phyloP scores from a whole-genome alignment of 192 early-diverging fungal genomes.

The Dimargaris cristalligena region DNA sequence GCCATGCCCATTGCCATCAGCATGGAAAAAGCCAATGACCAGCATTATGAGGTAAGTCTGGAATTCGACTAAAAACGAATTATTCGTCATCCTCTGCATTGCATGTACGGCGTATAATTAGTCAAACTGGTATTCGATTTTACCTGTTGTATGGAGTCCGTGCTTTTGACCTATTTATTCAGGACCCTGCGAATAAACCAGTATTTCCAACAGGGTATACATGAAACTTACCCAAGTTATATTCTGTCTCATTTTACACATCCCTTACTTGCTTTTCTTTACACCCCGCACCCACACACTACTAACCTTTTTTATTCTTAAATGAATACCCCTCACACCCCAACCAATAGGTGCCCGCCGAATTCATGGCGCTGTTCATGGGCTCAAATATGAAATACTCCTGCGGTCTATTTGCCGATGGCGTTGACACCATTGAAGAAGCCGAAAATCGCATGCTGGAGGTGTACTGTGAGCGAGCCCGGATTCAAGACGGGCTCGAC shows the following conservation, averaged over 20 bases:
- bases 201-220: too few relatives aligned
- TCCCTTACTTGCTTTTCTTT: too few relatives aligned
- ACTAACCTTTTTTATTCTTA: too few relatives aligned
- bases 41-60: constrained; percentile 40
- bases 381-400: constrained; percentile 44
- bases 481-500: constrained; percentile 32
- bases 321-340: too few relatives aligned
- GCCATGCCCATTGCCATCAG: constrained; percentile 27
- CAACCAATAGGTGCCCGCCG: constrained; percentile 30
- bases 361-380: constrained; percentile 32
- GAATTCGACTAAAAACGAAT: background rate
- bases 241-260: too few relatives aligned
- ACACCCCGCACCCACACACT: too few relatives aligned
- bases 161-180: too few relatives aligned
- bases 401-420: constrained; percentile 33
- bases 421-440: constrained; percentile 22
- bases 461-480: constrained; percentile 31
- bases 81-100: background rate
- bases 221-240: too few relatives aligned
- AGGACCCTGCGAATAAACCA: too few relatives aligned
- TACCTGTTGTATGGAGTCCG: background rate
- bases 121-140: background rate
- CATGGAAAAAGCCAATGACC: constrained; percentile 51
- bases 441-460: constrained; percentile 45
- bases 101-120: background rate